phyloP scores from a whole-genome alignment of 169 alveolate genomes.

The Plasmodium sp. region DNA sequence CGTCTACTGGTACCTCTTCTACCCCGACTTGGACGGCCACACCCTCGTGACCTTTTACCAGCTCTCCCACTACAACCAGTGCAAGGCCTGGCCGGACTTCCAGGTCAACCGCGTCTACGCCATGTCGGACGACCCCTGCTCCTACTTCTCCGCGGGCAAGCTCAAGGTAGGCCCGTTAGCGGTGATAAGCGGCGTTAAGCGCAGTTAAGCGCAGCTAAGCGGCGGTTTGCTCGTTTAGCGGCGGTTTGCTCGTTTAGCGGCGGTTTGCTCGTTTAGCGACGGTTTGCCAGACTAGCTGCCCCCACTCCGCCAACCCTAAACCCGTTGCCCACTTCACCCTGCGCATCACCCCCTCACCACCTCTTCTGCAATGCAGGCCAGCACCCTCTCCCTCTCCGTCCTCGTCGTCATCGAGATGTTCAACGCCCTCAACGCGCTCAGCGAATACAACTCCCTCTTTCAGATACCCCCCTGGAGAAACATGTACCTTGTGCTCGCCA shows the following conservation, averaged over 20 bases:
- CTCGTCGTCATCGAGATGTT: conserved; percentile 98
- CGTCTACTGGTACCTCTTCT: conserved; percentile 94
- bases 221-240: too few species aligned
- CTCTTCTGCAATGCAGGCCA: conserved; percentile 82
- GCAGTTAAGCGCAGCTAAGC: too few species aligned
- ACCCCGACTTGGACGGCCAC: conserved; percentile 93
- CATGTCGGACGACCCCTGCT: conserved; percentile 93
- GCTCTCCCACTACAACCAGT: conserved; percentile 87
- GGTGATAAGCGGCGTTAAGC: background rate
- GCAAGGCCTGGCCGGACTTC: conserved; percentile 92
- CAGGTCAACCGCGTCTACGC: conserved; percentile 85
- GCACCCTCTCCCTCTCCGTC: conserved; percentile 96
- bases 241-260: background rate
- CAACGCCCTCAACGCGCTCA: conserved; percentile 98
- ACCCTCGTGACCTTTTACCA: conserved; percentile 93
- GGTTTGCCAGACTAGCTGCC: background rate
- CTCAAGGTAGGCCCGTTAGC: conserved; percentile 85
- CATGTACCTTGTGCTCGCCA: conserved; percentile 95
- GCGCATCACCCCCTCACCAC: background rate
- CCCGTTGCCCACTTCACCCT: background rate
- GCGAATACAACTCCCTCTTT: conserved; percentile 96
- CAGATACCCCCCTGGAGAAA: conserved; percentile 98
- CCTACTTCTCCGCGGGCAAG: conserved; percentile 97
- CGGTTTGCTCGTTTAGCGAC: background rate
- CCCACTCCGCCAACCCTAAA: background rate